phyloP scores from a whole-genome alignment of 805 yeast species.

The Myxozyma sirexii region DNA sequence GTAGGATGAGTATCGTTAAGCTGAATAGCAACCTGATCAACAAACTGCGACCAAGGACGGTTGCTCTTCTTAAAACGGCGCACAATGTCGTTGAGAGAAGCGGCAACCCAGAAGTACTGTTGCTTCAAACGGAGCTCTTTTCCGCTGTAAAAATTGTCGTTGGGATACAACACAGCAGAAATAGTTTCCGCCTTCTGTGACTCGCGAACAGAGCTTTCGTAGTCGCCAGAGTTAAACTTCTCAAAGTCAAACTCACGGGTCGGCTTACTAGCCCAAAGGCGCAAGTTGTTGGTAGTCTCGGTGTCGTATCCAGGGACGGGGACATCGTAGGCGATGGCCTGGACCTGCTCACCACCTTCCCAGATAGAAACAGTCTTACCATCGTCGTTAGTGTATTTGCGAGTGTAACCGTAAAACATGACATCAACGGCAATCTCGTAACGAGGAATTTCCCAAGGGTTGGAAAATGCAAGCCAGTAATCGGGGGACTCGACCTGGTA shows the following conservation, averaged over 20 bases:
- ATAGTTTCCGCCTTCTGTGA: conserved; percentile 91
- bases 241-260: conserved; percentile 88
- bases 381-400: conserved; percentile 54
- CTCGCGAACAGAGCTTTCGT: conserved; percentile 75
- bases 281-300: conserved; percentile 81
- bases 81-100: conserved; percentile 86
- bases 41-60: conserved; percentile 77
- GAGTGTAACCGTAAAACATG: conserved; percentile 83
- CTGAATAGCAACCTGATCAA: conserved; percentile 88
- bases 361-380: conserved; percentile 66
- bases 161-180: conserved; percentile 90
- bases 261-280: conserved; percentile 89
- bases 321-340: conserved; percentile 88
- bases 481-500: conserved; percentile 95
- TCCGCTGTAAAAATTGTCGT: conserved; percentile 89
- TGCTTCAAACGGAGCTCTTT: conserved; percentile 91
- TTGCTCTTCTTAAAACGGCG: conserved; percentile 82
- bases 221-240: conserved; percentile 90
- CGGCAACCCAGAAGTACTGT: conserved; percentile 96
- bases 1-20: conserved; percentile 95
- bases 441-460: conserved; percentile 93
- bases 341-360: conserved; percentile 86
- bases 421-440: conserved; percentile 85
- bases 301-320: conserved; percentile 85
- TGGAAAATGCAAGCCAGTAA: conserved; percentile 85